Base-by-base conservation (phyloP, 2,329 filamentous ascomycete species). In the Aspergillus sp. region DNA sequence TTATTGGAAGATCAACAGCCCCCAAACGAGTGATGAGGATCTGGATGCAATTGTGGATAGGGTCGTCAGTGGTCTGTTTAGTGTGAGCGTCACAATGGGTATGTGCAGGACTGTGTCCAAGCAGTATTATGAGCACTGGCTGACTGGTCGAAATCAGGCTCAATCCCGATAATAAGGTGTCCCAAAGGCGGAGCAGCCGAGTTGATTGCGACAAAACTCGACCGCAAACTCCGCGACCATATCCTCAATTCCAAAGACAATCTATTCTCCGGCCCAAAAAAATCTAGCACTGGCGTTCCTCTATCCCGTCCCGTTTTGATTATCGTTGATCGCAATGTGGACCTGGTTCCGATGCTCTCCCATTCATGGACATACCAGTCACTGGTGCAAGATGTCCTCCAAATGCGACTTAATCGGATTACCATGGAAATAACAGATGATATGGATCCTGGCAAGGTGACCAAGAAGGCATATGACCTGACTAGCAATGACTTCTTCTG, bases 211-310 rank as follows among this genome's bases (percentile, higher is more conserved):
- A 86, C 87, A 9, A 95, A 94, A 62, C 81, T 98, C 27, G 93
- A 98, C 65, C 83, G 93, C 50, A 98, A 97, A 67, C 80, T 98
- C 26, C 83, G 93, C 60, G 93, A 98, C 61, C 93, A 98, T 65
- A 87, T 97, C 45, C 78, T 98, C 52, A 97, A 97, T 68, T 95
- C 91, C 8, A 97, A 96, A 72, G 91, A 96, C 63, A 97, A 96
- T 61, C 79, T 98, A 4, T 98, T 98, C 67, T 94, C 89, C 0
- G 70, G 72, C 36, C 71, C 68, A 48, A 76, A 82, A 44, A 77
- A 86, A 50, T 75, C 82, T n/a, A 70, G 76, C 5, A 67, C 77
- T 1, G 77, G 79, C 10, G 83, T 86, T 0, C 79, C 84, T 2
- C 80, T 83, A 6, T 86, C 88, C 27, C 77, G 94, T 42, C 93